Conservation (phyloP, 2,329 filamentous ascomycete genomes). For the Zasmidium citrigriseum region DNA sequence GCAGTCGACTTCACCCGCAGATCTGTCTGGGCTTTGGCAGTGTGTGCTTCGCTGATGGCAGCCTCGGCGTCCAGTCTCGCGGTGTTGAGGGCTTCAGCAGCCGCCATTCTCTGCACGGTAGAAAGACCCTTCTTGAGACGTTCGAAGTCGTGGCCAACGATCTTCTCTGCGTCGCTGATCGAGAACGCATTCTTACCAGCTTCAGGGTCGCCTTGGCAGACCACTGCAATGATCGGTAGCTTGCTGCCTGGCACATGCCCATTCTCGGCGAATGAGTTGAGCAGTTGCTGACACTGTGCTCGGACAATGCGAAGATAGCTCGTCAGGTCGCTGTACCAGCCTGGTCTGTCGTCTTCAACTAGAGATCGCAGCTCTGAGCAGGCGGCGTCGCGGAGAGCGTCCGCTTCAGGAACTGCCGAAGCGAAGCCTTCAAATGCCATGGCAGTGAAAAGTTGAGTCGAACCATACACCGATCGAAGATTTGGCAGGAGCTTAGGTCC, state of each 20-base stretch:
- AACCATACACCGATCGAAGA: slow-evolving; percentile 73
- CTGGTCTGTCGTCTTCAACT: slow-evolving; percentile 77
- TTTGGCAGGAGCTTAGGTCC: slow-evolving; percentile 66
- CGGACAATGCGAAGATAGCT: slow-evolving; percentile 87
- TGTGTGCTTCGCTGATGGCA: slow-evolving; percentile 77
- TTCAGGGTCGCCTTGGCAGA: slow-evolving; percentile 90
- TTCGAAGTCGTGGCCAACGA: slow-evolving; percentile 82
- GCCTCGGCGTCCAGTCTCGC: slow-evolving; percentile 68
- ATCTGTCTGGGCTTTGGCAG: slow-evolving; percentile 79
- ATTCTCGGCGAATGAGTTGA: slow-evolving; percentile 89
- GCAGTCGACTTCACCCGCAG: slow-evolving; percentile 82
- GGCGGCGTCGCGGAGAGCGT: slow-evolving; percentile 59
- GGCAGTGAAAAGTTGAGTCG: slow-evolving; percentile 80
- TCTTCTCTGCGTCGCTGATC: slow-evolving; percentile 81
- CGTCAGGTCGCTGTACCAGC: slow-evolving; percentile 84
- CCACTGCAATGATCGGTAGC: slow-evolving; percentile 78
- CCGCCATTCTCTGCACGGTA: slow-evolving; percentile 82
- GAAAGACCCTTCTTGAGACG: slow-evolving; percentile 85
- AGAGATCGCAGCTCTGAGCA: slow-evolving; percentile 69
- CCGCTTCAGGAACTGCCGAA: slow-evolving; percentile 49
- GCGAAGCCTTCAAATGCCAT: slow-evolving; percentile 90
- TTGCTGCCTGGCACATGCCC: slow-evolving; percentile 76
- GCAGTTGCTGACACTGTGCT: slow-evolving; percentile 84
- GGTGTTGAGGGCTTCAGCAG: slow-evolving; percentile 75
- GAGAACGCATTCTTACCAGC: slow-evolving; percentile 93